Evolutionary conservation across 164 flowering plant species (phyloP).

Genomic region (Piper betle): DNA sequence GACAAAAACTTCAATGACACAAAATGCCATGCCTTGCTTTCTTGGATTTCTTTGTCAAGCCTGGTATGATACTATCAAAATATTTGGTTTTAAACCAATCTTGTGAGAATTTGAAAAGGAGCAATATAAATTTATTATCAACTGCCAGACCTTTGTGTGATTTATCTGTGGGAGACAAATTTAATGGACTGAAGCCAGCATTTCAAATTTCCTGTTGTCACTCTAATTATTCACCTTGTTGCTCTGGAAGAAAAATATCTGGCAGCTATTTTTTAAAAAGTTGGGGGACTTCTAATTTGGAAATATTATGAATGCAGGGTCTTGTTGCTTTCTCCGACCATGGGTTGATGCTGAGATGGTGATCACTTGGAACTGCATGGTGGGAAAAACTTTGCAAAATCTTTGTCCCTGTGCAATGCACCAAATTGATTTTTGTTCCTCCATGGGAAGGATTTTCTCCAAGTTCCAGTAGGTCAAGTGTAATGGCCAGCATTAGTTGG

Average conservation of each 20-base stretch:
- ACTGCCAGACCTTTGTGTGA: no score
- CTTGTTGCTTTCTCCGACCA: constrained; percentile 92
- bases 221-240: neutral
- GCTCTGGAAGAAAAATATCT: neutral
- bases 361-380: constrained; percentile 95
- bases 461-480: constrained; percentile 66
- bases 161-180: no score
- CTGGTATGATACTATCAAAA: no score
- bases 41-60: no score
- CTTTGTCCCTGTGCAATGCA: constrained; percentile 74
- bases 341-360: constrained; percentile 97
- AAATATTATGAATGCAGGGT: constrained; percentile 37
- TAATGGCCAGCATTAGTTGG: constrained; percentile 59
- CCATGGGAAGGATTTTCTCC: constrained; percentile 98
- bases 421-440: constrained; percentile 87
- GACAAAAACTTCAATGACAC: no score
- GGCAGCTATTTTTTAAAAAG: neutral
- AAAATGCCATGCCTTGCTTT: no score
- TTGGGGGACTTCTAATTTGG: neutral
- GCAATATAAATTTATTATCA: no score
- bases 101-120: no score
- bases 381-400: constrained; percentile 93
- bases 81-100: no score
- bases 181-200: neutral
- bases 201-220: no score